phyloP scores from a whole-genome alignment of 1,139 yeast species.

The Wickerhamomyces sp. region DNA sequence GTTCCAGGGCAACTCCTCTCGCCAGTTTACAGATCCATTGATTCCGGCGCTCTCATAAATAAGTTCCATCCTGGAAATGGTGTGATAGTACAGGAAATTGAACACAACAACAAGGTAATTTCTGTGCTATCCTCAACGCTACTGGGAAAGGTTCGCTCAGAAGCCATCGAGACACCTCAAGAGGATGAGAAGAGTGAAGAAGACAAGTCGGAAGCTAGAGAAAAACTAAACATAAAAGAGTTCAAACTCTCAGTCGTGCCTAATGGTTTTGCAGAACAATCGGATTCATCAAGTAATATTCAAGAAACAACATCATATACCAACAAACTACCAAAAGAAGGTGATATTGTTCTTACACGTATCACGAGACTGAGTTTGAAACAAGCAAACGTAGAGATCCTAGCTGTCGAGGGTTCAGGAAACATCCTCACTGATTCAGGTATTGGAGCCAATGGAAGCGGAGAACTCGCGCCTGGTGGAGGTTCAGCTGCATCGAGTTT shows the following conservation, averaged over 20 bases:
- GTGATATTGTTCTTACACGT: constrained; percentile 75
- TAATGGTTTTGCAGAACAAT: constrained; percentile 12
- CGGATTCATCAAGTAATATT: constrained; percentile 3
- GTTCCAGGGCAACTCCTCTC: constrained; percentile 75
- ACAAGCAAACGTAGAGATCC: constrained; percentile 79
- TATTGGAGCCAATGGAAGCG: constrained; percentile 55
- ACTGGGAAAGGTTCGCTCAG: constrained; percentile 60
- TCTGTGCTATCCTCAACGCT: constrained; percentile 61
- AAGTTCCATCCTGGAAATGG: constrained; percentile 48
- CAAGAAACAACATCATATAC: constrained; percentile 30
- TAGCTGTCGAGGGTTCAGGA: constrained; percentile 69
- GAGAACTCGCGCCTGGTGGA: constrained; percentile 42
- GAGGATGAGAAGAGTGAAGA: constrained; percentile 18
- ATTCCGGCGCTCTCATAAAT: constrained; percentile 25
- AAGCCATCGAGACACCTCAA: constrained; percentile 27
- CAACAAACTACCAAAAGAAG: constrained; percentile 72
- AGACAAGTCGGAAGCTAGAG: constrained; percentile 7
- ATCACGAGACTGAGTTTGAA: constrained; percentile 60
- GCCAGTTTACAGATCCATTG: constrained; percentile 30
- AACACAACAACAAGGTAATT: constrained; percentile 19
- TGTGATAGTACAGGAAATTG: constrained; percentile 24
- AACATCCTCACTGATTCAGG: constrained; percentile 61
- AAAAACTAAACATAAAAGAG: constrained; percentile 11
- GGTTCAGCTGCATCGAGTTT: constrained; percentile 52
- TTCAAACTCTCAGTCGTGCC: constrained; percentile 19